Evolutionary conservation across 129 eudicot species (phyloP), one percentile per base, ranked within the genome.

Genomic region (Pittosporum tobira): DNA sequence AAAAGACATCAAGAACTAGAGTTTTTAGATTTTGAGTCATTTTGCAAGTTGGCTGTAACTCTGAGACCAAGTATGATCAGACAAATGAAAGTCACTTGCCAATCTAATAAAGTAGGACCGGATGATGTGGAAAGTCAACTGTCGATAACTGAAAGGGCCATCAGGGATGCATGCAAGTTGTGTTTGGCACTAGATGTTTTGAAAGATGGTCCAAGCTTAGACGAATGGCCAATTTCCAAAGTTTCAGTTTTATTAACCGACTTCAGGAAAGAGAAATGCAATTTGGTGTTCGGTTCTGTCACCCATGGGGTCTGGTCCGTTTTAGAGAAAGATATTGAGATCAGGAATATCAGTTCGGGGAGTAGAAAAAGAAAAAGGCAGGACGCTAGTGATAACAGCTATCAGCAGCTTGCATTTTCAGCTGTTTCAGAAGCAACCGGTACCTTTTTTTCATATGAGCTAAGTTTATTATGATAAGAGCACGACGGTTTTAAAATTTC

Each of bases 281-380:
- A 53, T 50, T 62, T 74, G 28, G 48, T 28, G 26, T 70, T 55
- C 27, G 63, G 78, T 55, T 21, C 75, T 51, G 54, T 73, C 58
- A 73, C 83, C 16, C 62, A 63, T 38, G 83, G 83, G 38, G 83
- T 77, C 21, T 81, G 83, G 83, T 81, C 88, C 0, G 28, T 71
- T 45, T 10, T 71, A 29, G 81, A 76, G 55, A 63, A 71, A 62
- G 63, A 25, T 54, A 4, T 70, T 37, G 59, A 59, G 13, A 58
- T 36, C 38, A 27, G 25, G 24, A 22, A n/a, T 22, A 23, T 63
- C 38, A 20, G 43, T 48, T 28, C 36, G 22, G 68, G 48, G 34
- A 40, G 53, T 37, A 46, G 54, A 64, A 73, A 73, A 62, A 68
- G 62, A 70, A 68, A 52, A 40, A 42, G 63, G 4, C 72, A 53